Percentiles rank a stretch among this genome's conserved stretches.
phyloP scores from a whole-genome alignment of 176 grass and related monocot genomes.

The Areca catechu region DNA sequence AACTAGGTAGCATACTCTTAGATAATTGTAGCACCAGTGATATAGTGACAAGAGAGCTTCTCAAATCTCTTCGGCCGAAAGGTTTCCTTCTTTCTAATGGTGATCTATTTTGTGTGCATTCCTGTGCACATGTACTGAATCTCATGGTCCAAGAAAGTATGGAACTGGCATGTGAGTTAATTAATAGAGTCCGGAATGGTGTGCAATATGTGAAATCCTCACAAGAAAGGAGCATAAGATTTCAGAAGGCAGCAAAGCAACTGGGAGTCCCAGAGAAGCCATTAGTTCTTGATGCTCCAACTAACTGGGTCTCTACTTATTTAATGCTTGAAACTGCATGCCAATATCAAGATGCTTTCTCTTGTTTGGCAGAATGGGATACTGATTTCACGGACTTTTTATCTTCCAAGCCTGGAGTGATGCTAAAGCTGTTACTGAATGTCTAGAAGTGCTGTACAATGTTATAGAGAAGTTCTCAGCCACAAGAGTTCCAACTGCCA shows the following conservation, averaged over 20 bases:
- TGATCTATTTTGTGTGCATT: constrained; percentile 59
- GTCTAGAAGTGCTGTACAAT: constrained; percentile 87
- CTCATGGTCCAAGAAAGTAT: constrained; percentile 75
- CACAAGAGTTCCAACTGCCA: constrained; percentile 63
- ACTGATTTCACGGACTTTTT: constrained; percentile 44
- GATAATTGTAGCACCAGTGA: constrained; percentile 69
- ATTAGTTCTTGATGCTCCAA: constrained; percentile 67
- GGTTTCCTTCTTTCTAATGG: constrained; percentile 60
- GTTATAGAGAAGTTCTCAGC: constrained; percentile 73
- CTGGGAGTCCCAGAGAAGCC: constrained; percentile 52
- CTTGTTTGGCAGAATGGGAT: constrained; percentile 60
- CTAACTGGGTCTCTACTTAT: constrained; percentile 70
- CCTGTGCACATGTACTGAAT: constrained; percentile 70
- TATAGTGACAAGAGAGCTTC: constrained; percentile 57
- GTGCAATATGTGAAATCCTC: constrained; percentile 84
- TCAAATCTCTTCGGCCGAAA: constrained; percentile 51
- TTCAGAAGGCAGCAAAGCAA: constrained; percentile 62
- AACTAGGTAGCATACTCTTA: constrained; percentile 53
- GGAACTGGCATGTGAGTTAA: constrained; percentile 55
- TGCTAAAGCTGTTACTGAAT: constrained; percentile 76
- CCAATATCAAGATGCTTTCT: constrained; percentile 71
- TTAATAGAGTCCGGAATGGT: constrained; percentile 42
- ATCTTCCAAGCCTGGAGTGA: constrained; percentile 73
- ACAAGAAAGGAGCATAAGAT: constrained; percentile 54
- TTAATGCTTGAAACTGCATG: constrained; percentile 92